Base-by-base conservation (phyloP, 2,329 filamentous ascomycete genomes). In the Chaetoscypha palmicola region DNA sequence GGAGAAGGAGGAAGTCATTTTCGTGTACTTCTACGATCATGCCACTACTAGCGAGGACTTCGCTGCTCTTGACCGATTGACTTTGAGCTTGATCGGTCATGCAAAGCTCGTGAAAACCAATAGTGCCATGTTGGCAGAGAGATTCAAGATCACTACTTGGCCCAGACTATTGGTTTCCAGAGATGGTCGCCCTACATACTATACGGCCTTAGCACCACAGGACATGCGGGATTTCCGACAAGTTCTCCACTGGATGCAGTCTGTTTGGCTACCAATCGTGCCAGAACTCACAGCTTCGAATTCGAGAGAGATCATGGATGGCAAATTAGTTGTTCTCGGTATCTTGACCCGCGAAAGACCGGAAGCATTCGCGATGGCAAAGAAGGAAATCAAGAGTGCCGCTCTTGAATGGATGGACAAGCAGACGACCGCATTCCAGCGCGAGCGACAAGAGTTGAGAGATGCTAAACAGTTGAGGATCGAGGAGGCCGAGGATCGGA, bases 371-470 rank as follows among this genome's bases (percentile, higher is more conserved):
- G 69, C 79, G 39, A 73, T 75, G 45, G 85, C 86, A 20, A 85
- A 86, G 63, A 81, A 84, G 24, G 94, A 98, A 67, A 81, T 98
- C 68, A 97, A 97, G 76, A 91, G 84, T 54, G 92, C 92, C 1
- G 92, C 92, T 7, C 76, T 90, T 48, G 92, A 97, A 64, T 98
- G 92, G 90, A 95, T 97, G 77, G 91, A 97, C 64, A 92, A 94
- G 68, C 87, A 96, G 66, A 84, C 87, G 14, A 82, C 91, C 55
- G 75, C 88, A 30, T 96, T 95, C 72, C 87, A 95, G 63, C 78
- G 94, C 12, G 91, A 97, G 66, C 76, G 91, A 45, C 88, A 96
- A 68, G 92, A 95, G 64, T 74, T 96, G 38, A 83, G 92, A 41
- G 90, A 97, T 64, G 82, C 89, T 4, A 98, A 98, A 70, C 89